Evolutionary conservation across 2,329 filamentous ascomycete genomes (phyloP).

Genomic region (Penicillium thymicola): DNA sequence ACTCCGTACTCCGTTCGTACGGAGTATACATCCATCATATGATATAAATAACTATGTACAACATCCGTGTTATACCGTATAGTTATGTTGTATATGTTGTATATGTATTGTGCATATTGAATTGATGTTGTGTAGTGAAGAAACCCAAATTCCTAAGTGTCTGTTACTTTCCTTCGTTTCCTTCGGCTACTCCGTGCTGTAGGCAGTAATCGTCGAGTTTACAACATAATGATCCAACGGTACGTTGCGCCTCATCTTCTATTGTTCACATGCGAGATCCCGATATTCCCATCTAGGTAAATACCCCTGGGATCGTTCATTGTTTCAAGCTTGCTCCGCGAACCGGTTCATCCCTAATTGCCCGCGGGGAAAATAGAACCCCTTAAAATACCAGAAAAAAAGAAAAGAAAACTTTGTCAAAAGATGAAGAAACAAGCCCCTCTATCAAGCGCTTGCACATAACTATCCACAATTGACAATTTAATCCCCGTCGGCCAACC

Average conservation of each 20-base stretch:
- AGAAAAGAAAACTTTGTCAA: constrained; percentile 2
- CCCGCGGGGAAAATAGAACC: neutral
- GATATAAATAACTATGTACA: neutral
- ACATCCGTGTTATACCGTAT: too few species aligned
- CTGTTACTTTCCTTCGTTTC: neutral
- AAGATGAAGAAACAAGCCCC: constrained; percentile 22
- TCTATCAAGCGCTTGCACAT: constrained; percentile 16
- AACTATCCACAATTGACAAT: constrained; percentile 9
- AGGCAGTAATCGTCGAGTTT: neutral
- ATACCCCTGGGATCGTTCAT: neutral
- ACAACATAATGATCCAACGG: neutral
- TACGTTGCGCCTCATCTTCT: neutral
- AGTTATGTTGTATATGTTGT: too few species aligned
- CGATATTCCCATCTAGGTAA: neutral
- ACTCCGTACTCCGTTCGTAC: neutral
- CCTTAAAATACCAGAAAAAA: neutral
- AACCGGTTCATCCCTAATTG: neutral
- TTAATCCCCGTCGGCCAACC: neutral
- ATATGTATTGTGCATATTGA: too few species aligned
- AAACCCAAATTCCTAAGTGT: neutral
- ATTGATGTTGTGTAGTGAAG: neutral
- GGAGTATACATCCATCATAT: neutral
- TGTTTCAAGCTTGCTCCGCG: neutral
- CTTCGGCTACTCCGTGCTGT: neutral
- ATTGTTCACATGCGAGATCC: constrained; percentile 1